These are phyloP conservation scores for Ceratocystiopsis brevicomis DNA, from an alignment of 2,329 filamentous ascomycete genomes.

Conservation along the genomic window DNA sequence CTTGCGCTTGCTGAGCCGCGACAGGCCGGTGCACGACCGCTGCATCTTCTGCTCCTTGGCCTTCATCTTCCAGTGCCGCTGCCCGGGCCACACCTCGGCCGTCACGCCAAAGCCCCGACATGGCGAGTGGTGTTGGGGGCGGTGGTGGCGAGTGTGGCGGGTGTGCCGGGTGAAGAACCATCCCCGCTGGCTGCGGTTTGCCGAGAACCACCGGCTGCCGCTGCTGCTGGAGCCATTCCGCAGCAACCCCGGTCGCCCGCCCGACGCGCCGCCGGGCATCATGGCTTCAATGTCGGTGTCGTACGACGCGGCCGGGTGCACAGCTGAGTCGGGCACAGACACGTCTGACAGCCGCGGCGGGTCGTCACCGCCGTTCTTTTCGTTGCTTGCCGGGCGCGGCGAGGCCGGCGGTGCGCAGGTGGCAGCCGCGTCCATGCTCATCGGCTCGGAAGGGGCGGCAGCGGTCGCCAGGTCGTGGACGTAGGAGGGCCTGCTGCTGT, in stretches of 20 bases:
- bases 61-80: conserved; percentile 40
- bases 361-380: conserved; percentile 4
- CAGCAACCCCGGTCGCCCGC: conserved; percentile 11
- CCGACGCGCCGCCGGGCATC: conserved; percentile 16
- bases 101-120: conserved; percentile 21
- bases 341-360: conserved; percentile 15
- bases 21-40: conserved; percentile 32
- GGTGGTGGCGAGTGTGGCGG: not conserved
- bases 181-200: conserved; percentile 14
- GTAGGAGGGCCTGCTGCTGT: too few species aligned
- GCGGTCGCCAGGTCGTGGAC: too few species aligned
- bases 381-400: conserved; percentile 6
- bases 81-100: conserved; percentile 39
- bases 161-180: conserved; percentile 16
- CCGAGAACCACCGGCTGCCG: conserved; percentile 7
- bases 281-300: conserved; percentile 39
- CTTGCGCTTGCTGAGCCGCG: conserved; percentile 32
- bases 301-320: conserved; percentile 29
- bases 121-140: conserved; percentile 10
- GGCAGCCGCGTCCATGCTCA: too few species aligned
- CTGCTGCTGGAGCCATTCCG: conserved; percentile 12
- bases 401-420: too few species aligned
- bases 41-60: conserved; percentile 36
- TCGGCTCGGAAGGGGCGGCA: too few species aligned
- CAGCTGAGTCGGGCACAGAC: conserved; percentile 24